These are phyloP conservation scores for Aspergillus affinis DNA, from an alignment of 495 filamentous ascomycete genomes.

Conservation along the genomic window DNA sequence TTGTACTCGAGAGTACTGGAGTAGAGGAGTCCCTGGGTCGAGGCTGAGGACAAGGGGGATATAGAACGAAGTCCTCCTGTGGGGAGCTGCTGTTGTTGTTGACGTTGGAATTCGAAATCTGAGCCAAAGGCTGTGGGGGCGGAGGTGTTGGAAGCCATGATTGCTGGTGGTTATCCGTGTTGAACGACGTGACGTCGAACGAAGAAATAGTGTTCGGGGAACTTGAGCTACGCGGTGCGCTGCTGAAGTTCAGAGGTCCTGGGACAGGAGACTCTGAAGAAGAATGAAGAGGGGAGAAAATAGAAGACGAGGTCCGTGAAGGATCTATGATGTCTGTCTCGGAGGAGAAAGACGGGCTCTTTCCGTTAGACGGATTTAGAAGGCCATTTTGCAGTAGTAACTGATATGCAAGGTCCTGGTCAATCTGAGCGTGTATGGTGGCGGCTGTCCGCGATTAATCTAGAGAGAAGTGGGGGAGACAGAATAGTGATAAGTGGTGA, in stretches of 20 bases:
- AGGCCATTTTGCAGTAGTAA: conserved; percentile 48
- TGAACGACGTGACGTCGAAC: conserved; percentile 61
- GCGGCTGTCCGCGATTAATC: conserved; percentile 25
- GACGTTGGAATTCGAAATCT: conserved; percentile 43
- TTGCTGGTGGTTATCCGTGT: conserved; percentile 63
- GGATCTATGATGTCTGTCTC: conserved; percentile 54
- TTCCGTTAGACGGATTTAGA: conserved; percentile 40
- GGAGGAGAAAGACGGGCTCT: conserved; percentile 40
- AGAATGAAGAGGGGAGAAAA: conserved; percentile 37
- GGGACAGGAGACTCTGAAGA: conserved; percentile 46
- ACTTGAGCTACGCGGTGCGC: conserved; percentile 54
- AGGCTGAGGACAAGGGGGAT: conserved; percentile 38
- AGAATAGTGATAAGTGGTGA: conserved; percentile 4
- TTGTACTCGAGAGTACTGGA: conserved; percentile 36
- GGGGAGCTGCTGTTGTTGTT: conserved; percentile 38
- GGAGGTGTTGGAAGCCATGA: conserved; percentile 61
- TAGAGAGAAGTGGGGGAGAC: conserved; percentile 15
- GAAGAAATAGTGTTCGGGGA: conserved; percentile 44
- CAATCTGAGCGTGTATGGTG: conserved; percentile 34
- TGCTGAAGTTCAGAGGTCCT: conserved; percentile 59
- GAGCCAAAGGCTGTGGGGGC: conserved; percentile 45
- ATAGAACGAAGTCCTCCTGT: conserved; percentile 50
- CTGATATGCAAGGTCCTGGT: conserved; percentile 23
- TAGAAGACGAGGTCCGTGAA: conserved; percentile 32
- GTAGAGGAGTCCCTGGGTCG: conserved; percentile 36